Conservation (phyloP, 2,329 filamentous ascomycete genomes). For the Aspergillus thermomutatus region DNA sequence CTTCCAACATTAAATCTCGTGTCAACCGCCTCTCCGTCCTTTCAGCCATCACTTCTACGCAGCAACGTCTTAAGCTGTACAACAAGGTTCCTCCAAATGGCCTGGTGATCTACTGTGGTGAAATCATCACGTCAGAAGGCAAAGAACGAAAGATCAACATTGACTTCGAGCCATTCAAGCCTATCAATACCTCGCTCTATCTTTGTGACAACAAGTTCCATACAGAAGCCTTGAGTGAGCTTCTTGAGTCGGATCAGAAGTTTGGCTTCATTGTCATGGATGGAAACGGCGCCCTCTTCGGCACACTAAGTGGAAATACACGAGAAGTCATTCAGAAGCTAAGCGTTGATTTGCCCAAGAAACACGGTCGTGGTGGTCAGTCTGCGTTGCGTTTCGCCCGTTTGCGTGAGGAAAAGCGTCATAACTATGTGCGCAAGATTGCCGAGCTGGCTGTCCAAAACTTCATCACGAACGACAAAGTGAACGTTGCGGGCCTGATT, state of each 20-base stretch:
- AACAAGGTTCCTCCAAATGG: slow-evolving; percentile 98
- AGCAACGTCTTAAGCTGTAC: slow-evolving; percentile 98
- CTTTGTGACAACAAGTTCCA: slow-evolving; percentile 99
- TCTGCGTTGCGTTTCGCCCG: slow-evolving; percentile 98
- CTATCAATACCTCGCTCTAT: slow-evolving; percentile 98
- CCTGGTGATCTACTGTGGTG: slow-evolving; percentile 97
- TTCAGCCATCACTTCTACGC: slow-evolving; percentile 97
- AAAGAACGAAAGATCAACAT: slow-evolving; percentile 99
- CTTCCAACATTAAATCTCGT: slow-evolving; percentile 98
- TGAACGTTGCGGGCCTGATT: slow-evolving; percentile 94
- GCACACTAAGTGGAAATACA: slow-evolving; percentile 94
- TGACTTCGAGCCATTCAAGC: slow-evolving; percentile 99
- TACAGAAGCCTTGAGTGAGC: slow-evolving; percentile 92
- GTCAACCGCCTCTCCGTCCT: slow-evolving; percentile 98
- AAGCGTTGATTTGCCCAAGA: slow-evolving; percentile 97
- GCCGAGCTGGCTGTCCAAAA: slow-evolving; percentile 97
- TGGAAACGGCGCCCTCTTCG: slow-evolving; percentile 95
- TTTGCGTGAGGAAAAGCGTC: slow-evolving; percentile 98
- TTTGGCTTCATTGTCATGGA: slow-evolving; percentile 99
- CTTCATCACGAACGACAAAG: slow-evolving; percentile 97
- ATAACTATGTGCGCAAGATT: slow-evolving; percentile 99
- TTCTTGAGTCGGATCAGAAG: slow-evolving; percentile 97
- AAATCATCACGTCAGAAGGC: slow-evolving; percentile 98
- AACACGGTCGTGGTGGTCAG: slow-evolving; percentile 99
- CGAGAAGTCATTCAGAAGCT: slow-evolving; percentile 97